phyloP scores from a whole-genome alignment of 106 monocot genomes.

The Xerophyta viscosa region DNA sequence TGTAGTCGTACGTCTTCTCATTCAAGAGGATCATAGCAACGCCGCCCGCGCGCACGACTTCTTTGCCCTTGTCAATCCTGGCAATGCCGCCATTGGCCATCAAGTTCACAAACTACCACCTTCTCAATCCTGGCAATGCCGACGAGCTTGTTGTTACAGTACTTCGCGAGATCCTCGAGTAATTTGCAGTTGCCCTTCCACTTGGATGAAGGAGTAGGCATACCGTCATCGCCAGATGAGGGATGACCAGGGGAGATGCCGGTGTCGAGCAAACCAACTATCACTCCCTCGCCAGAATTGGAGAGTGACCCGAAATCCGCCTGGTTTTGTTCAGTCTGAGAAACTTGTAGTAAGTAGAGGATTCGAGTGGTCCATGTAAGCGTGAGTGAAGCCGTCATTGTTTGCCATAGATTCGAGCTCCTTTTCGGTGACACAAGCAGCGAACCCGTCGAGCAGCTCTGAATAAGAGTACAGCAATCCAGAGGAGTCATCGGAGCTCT shows the following conservation, averaged over 20 bases:
- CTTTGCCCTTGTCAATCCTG: neutral
- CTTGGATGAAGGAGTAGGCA: slow-evolving; percentile 11
- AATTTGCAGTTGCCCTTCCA: slow-evolving; percentile 24
- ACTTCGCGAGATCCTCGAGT: neutral
- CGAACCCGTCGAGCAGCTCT: neutral
- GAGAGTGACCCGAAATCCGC: slow-evolving; percentile 6
- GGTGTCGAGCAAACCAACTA: slow-evolving; percentile 21
- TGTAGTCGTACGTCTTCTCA: neutral
- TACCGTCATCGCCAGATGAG: slow-evolving; percentile 16
- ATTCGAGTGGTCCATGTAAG: neutral
- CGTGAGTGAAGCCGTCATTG: neutral
- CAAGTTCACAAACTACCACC: slow-evolving; percentile 7
- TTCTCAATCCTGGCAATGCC: slow-evolving; percentile 4
- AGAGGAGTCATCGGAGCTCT: neutral
- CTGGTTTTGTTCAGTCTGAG: neutral
- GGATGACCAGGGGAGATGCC: slow-evolving; percentile 2
- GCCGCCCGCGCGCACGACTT: neutral
- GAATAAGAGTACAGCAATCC: neutral
- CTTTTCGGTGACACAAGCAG: neutral
- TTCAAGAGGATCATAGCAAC: neutral
- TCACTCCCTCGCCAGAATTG: slow-evolving; percentile 11
- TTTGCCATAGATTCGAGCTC: neutral
- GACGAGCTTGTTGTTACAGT: slow-evolving; percentile 26
- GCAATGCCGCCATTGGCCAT: neutral
- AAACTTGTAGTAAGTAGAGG: slow-evolving; percentile 20